Evolutionary conservation across 2,329 filamentous ascomycete species (phyloP).

Genomic region (Remersonia thermophila): DNA sequence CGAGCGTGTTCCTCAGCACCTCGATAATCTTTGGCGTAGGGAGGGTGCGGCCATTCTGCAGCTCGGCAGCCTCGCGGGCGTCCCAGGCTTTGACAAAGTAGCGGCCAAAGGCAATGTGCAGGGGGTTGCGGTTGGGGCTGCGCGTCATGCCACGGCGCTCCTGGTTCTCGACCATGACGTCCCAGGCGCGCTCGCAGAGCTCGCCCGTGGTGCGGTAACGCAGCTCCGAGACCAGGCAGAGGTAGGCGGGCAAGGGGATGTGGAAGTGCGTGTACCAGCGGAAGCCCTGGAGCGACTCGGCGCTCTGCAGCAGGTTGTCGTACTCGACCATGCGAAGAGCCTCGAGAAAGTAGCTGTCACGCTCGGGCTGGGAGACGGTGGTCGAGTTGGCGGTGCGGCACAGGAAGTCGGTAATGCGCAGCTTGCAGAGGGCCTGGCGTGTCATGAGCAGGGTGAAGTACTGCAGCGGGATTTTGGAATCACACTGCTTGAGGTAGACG

Average conservation of each 20-base stretch:
- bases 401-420: constrained; percentile 43
- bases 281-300: constrained; percentile 39
- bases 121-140: constrained; percentile 38
- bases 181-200: constrained; percentile 47
- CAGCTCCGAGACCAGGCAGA: constrained; percentile 46
- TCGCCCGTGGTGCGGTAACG: constrained; percentile 39
- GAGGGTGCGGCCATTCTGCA: constrained; percentile 30
- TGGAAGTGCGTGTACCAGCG: constrained; percentile 48
- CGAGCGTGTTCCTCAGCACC: constrained; percentile 32
- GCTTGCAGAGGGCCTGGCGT: constrained; percentile 41
- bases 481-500: constrained; percentile 43
- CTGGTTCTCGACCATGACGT: constrained; percentile 42
- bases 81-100: constrained; percentile 53
- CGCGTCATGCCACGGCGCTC: constrained; percentile 35
- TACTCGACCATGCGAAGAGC: constrained; percentile 48
- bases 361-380: constrained; percentile 30
- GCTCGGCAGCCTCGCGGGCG: constrained; percentile 37
- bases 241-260: constrained; percentile 49
- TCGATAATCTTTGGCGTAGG: constrained; percentile 35
- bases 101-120: constrained; percentile 45
- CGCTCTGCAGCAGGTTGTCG: constrained; percentile 42
- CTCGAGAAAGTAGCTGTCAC: constrained; percentile 40
- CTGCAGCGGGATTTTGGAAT: constrained; percentile 46
- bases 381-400: constrained; percentile 30
- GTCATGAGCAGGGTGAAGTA: constrained; percentile 48